Evolutionary conservation across 352 stramenopile species (phyloP).

Genomic region (Globisporangium carolinianum): DNA sequence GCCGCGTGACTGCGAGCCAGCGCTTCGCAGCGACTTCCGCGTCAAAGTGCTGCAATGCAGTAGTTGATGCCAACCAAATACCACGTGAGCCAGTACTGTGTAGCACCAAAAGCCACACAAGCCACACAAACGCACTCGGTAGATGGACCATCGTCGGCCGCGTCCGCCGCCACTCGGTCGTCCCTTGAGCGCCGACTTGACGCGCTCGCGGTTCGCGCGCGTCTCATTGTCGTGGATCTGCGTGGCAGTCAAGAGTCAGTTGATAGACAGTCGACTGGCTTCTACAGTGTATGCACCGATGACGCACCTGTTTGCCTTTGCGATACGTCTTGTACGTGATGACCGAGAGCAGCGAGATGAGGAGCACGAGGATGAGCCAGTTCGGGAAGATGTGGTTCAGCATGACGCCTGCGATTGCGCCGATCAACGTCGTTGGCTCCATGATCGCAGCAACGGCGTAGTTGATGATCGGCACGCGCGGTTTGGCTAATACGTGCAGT

Average conservation of each 20-base stretch:
- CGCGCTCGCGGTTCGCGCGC: slow-evolving; percentile 22
- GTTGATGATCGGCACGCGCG: slow-evolving; percentile 93
- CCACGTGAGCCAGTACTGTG: background rate
- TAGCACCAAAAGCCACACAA: background rate
- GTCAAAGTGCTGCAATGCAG: slow-evolving; percentile 47
- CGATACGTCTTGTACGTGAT: slow-evolving; percentile 69
- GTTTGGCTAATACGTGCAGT: slow-evolving; percentile 26
- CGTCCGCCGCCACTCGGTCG: slow-evolving; percentile 31
- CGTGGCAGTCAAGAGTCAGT: background rate
- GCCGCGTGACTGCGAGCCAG: slow-evolving; percentile 58
- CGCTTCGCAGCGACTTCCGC: slow-evolving; percentile 43
- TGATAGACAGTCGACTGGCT: no score
- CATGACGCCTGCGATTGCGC: slow-evolving; percentile 77
- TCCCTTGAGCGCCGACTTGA: slow-evolving; percentile 52
- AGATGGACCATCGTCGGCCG: slow-evolving; percentile 61
- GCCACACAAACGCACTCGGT: slow-evolving; percentile 26
- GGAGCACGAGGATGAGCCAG: slow-evolving; percentile 74
- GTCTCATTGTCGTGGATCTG: slow-evolving; percentile 62
- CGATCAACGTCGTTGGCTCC: slow-evolving; percentile 90
- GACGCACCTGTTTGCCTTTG: slow-evolving; percentile 58
- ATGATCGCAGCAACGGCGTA: slow-evolving; percentile 99
- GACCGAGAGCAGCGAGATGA: slow-evolving; percentile 69
- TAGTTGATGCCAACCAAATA: no score
- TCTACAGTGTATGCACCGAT: no score
- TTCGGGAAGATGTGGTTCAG: slow-evolving; percentile 78